A percentile compares a stretch with the other conserved stretches of the same genome.
These are phyloP conservation scores for Pyricularia sp. DNA, from an alignment of 2,329 filamentous ascomycete species.

Conservation along the genomic window DNA sequence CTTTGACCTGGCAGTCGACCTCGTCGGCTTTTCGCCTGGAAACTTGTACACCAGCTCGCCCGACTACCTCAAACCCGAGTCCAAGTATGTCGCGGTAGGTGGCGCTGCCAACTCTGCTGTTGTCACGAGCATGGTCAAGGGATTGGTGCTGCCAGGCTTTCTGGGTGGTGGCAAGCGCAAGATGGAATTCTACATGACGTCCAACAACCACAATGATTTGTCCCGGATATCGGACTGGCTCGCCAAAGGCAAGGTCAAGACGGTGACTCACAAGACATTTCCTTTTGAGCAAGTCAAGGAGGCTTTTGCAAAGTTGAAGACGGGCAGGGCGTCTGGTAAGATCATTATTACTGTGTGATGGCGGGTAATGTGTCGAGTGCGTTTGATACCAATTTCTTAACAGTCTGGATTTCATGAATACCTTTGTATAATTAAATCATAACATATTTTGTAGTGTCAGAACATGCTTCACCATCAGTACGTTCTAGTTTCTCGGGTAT, in stretches of 20 bases:
- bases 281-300: conserved; percentile 11
- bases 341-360: conserved; percentile 11
- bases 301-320: conserved; percentile 13
- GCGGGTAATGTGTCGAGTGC: neutral
- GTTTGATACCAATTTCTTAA: conserved; percentile 6
- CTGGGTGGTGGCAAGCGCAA: conserved; percentile 9
- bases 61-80: conserved; percentile 8
- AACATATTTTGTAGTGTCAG: neutral
- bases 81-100: conserved; percentile 12
- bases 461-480: neutral
- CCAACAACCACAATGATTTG: conserved; percentile 6
- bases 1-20: conserved; percentile 44
- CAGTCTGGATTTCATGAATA: neutral
- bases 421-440: neutral
- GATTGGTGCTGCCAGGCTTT: conserved; percentile 8
- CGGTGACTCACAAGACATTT: conserved; percentile 11
- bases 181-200: conserved; percentile 7
- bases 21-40: conserved; percentile 32
- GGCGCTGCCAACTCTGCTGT: neutral
- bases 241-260: conserved; percentile 13
- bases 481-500: neutral
- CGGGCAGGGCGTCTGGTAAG: conserved; percentile 13
- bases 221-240: conserved; percentile 13
- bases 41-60: conserved; percentile 10
- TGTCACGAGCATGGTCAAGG: neutral